Percentiles rank a stretch among this genome's conserved stretches.
Conservation (phyloP, 495 filamentous ascomycete species). For the Lophiostoma macrostomum region DNA sequence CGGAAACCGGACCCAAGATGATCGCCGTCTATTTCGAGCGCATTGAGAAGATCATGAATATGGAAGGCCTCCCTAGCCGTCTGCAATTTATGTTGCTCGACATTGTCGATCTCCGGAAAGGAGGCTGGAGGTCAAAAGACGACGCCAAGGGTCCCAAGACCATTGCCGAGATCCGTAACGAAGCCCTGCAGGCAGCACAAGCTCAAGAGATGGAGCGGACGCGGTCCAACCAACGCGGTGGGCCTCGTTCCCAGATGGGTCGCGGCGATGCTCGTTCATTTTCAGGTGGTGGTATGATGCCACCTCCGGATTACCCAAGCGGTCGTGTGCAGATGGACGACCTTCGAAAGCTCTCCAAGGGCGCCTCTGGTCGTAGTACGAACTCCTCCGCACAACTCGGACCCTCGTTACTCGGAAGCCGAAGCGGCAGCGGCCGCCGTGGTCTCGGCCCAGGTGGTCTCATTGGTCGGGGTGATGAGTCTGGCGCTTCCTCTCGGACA, state of each 20-base stretch:
- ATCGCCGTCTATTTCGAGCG: slow-evolving; percentile 94
- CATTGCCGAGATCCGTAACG: slow-evolving; percentile 81
- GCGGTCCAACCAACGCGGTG: slow-evolving; percentile 57
- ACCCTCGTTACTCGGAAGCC: slow-evolving; percentile 68
- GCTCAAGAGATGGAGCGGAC: slow-evolving; percentile 60
- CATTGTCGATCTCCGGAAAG: slow-evolving; percentile 74
- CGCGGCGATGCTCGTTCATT: slow-evolving; percentile 84
- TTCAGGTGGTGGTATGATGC: slow-evolving; percentile 59
- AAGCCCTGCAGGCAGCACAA: slow-evolving; percentile 70
- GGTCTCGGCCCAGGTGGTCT: slow-evolving; percentile 68
- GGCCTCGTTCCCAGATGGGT: slow-evolving; percentile 66
- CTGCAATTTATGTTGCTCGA: slow-evolving; percentile 96
- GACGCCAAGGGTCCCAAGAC: slow-evolving; percentile 93
- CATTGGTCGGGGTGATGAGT: slow-evolving; percentile 71
- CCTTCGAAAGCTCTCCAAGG: slow-evolving; percentile 68
- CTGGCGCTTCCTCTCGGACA: slow-evolving; percentile 77
- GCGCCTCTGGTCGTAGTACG: slow-evolving; percentile 55
- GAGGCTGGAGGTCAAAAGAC: slow-evolving; percentile 80
- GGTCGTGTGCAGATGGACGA: slow-evolving; percentile 89
- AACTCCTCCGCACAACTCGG: slow-evolving; percentile 56
- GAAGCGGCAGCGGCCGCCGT: slow-evolving; percentile 81
- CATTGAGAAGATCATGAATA: slow-evolving; percentile 75
- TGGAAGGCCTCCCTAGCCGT: slow-evolving; percentile 75
- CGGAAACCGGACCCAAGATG: slow-evolving; percentile 66
- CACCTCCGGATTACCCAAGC: slow-evolving; percentile 64